Evolutionary conservation across 2,329 filamentous ascomycete genomes (phyloP), one percentile per base, ranked within the genome.

Genomic region (Neofusicoccum parvum): DNA sequence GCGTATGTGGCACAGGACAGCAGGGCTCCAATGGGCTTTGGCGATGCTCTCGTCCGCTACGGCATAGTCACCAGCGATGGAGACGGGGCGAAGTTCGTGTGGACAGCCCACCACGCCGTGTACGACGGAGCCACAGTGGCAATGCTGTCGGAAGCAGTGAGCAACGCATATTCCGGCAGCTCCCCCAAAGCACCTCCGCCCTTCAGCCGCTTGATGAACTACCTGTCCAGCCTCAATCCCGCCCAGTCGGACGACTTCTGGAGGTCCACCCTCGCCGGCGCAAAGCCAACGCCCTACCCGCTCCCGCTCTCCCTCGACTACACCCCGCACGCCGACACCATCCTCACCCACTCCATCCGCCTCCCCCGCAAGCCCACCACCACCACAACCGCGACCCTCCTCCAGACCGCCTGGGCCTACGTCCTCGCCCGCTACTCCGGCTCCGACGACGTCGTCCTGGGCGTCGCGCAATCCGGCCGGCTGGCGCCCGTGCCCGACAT

Each of bases 401-500:
- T 89, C 2, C 83, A 85, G n/a, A 80, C 87, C 23, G 74, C 76
- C 14, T 78, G 75, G 75, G 71, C 75, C 9, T 23, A 74, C 2
- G 36, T 0, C 80, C 83, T 0, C 81, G 83, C 0, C 76, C 87
- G 1, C 77, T 89, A 2, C 82, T 84, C 17, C 80, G 86, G 81
- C 87, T 5, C 66, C 75, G 51, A 69, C 34, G 75, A 77, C 66
- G 81, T 88, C 6, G 81, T 83, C 43, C 88, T 88, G 68, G 87
- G 87, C 12, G 84, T 86, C 75, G 87, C 86, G 0, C 76, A 88
- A 3, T 87, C 85, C 0, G 86, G 87, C 2, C 83, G 86, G 20
- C 80, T 82, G n/a, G 79, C 80, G 63, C 68, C 80, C 0, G 64
- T 84, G 0, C 69, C 75, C 3, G 81, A 78, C 3, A 80, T 83